phyloP scores from a whole-genome alignment of 257 asterid genomes.

The Cinchona pubescens region DNA sequence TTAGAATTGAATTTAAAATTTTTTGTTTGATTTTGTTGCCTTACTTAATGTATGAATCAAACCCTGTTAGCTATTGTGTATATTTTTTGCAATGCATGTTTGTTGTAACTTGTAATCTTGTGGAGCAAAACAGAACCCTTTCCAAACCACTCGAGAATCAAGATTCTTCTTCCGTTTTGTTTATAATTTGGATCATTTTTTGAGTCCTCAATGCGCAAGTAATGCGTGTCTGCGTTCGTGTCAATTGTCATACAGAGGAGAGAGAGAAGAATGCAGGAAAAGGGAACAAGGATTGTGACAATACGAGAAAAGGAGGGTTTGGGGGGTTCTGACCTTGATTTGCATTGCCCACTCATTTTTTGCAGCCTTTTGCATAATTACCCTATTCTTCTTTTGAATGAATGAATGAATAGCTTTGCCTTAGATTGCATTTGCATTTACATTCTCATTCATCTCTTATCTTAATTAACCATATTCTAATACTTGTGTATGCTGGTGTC shows the following conservation, averaged over 20 bases:
- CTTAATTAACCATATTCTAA: not conserved
- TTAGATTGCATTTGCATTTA: not conserved
- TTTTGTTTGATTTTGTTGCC: no score
- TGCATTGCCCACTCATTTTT: slow-evolving; percentile 21
- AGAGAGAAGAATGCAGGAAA: slow-evolving; percentile 21
- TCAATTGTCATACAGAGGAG: not conserved
- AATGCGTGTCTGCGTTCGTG: not conserved
- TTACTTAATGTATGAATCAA: no score
- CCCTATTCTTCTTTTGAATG: not conserved
- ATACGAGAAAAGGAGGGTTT: slow-evolving; percentile 17
- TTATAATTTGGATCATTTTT: not conserved
- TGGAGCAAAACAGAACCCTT: not conserved
- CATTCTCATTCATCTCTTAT: not conserved
- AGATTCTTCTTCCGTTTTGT: not conserved
- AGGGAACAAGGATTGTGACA: slow-evolving; percentile 30
- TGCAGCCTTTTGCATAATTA: slow-evolving; percentile 21
- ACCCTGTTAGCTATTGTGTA: no score
- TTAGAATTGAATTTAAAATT: no score
- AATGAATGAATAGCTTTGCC: not conserved
- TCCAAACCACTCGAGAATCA: not conserved
- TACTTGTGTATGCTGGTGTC: not conserved
- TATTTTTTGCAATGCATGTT: not conserved
- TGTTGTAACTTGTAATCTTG: no score
- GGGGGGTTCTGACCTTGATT: slow-evolving; percentile 22
- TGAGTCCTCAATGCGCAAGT: no score